Base-by-base conservation (phyloP, 345 rosid genomes). In the Toxicodendron radicans region DNA sequence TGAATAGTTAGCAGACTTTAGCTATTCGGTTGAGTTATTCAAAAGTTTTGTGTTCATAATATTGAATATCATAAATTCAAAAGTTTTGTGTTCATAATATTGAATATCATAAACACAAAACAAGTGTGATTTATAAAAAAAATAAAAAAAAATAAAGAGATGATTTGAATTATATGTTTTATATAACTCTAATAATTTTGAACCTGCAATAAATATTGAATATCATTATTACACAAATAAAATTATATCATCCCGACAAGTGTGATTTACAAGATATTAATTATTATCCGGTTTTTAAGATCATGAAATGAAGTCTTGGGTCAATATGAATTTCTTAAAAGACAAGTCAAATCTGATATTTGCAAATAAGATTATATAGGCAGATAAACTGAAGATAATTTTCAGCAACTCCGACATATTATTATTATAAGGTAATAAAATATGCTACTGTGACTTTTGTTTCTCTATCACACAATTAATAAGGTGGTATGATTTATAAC, bases 331-430 rank as follows among this genome's bases (percentile, higher is more conserved):
- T 30, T 71, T 48, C 66, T 46, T 71, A 12, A 5, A 30, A 57
- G 57, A 48, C 72, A 74, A 64, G 77, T 62, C 35, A 73, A 54
- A 75, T 43, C 48, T 70, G 57, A 63, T 38, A 35, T 46, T 75
- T 23, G 32, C 58, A 60, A 0, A 27, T 24, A 74, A 62, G 16
- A 61, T 35, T 60, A 20, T 30, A 61, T 68, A 72, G 72, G 66
- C 46, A 72, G 21, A 56, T 38, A 56, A 17, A 41, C 43, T 7
- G 20, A 60, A 54, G 43, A 61, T 1, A 46, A 46, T 63, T 54
- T 71, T 57, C 30, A 27, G 1, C 64, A 17, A 20, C 35, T 27
- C 35, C 27, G 57, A 53, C 38, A 54, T 54, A 17, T 33, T 58
- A 24, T 2, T 57, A 57, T 23, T 70, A 45, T 16, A 32, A 71